A percentile compares a stretch with the other conserved stretches of the same genome.
These are phyloP conservation scores for Pseudogymnoascus sp. DNA, from an alignment of 2,329 filamentous ascomycete species.

Conservation along the genomic window DNA sequence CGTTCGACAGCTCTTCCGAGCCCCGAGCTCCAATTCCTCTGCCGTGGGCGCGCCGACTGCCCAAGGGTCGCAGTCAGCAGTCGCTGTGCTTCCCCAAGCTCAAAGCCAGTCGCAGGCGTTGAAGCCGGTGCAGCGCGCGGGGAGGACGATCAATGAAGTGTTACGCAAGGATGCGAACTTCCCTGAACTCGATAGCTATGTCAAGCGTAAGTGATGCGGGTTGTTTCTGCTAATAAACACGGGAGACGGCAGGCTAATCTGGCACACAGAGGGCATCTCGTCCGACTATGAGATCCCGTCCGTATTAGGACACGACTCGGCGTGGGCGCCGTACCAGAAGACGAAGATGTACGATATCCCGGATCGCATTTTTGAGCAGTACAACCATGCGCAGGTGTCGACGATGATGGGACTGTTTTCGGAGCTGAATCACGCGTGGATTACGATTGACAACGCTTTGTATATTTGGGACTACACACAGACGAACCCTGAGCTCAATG, in stretches of 20 bases:
- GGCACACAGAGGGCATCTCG: conserved; percentile 70
- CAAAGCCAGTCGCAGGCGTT: conserved; percentile 42
- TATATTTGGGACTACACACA: conserved; percentile 98
- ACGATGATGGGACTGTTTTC: conserved; percentile 96
- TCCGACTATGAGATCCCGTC: conserved; percentile 80
- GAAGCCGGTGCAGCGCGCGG: conserved; percentile 70
- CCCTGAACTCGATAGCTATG: conserved; percentile 82
- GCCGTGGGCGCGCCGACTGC: conserved; percentile 20
- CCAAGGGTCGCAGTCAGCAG: conserved; percentile 12
- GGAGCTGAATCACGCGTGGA: conserved; percentile 90
- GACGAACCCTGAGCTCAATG: conserved; percentile 82
- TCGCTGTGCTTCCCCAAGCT: conserved; percentile 29
- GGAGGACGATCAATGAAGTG: conserved; percentile 72
- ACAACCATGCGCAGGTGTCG: conserved; percentile 76
- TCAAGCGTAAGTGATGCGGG: conserved; percentile 61
- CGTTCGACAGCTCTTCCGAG: conserved; percentile 44
- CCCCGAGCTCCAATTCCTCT: conserved; percentile 19
- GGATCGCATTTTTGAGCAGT: conserved; percentile 85
- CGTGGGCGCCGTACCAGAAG: conserved; percentile 87
- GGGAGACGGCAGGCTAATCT: conserved; percentile 20
- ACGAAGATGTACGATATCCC: conserved; percentile 82
- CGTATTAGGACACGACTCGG: conserved; percentile 41
- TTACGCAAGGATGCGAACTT: conserved; percentile 71
- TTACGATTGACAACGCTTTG: conserved; percentile 88
- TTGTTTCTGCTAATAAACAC: conserved; percentile 6